Percentiles rank a stretch among this genome's conserved stretches.
Evolutionary conservation across 202 grass and related monocot species (phyloP).

Genomic region (Setaria viridis): DNA sequence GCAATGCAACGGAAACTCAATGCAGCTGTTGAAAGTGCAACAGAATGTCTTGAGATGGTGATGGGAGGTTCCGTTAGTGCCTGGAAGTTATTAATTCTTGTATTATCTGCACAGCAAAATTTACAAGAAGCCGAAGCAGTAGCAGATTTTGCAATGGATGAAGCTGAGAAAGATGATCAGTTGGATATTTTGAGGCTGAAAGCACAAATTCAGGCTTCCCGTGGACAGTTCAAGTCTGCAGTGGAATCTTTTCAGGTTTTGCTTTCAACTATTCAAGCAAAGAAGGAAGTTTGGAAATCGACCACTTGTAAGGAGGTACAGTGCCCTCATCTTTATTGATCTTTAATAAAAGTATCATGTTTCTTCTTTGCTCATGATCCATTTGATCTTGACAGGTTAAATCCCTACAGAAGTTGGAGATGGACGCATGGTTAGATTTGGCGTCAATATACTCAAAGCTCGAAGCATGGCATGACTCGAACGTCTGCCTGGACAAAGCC

Average conservation of each 20-base stretch:
- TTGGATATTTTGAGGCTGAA: constrained; percentile 83
- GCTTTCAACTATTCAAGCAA: constrained; percentile 79
- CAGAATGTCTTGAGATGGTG: constrained; percentile 79
- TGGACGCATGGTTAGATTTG: constrained; percentile 89
- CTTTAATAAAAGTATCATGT: constrained; percentile 24
- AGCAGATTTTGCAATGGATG: constrained; percentile 82
- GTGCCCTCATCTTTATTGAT: not conserved
- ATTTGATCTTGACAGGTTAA: constrained; percentile 61
- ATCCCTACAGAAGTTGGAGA: constrained; percentile 74
- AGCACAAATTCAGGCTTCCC: constrained; percentile 75
- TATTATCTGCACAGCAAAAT: constrained; percentile 84
- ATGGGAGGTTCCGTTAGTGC: constrained; percentile 77
- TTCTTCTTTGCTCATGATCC: constrained; percentile 41
- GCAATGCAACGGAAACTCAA: constrained; percentile 89
- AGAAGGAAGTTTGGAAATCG: constrained; percentile 64
- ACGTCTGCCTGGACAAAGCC: constrained; percentile 79
- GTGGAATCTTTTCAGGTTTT: constrained; percentile 82
- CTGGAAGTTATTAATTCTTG: constrained; percentile 85
- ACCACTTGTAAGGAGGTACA: constrained; percentile 62
- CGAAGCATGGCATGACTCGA: constrained; percentile 79
- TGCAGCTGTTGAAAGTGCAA: constrained; percentile 75
- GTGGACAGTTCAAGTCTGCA: constrained; percentile 75
- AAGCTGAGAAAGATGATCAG: constrained; percentile 75
- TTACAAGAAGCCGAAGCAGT: constrained; percentile 85
- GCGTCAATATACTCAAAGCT: constrained; percentile 87